These are phyloP conservation scores for Pelagomonas calceolata DNA, from an alignment of 108 stramenopile species.

Conservation along the genomic window DNA sequence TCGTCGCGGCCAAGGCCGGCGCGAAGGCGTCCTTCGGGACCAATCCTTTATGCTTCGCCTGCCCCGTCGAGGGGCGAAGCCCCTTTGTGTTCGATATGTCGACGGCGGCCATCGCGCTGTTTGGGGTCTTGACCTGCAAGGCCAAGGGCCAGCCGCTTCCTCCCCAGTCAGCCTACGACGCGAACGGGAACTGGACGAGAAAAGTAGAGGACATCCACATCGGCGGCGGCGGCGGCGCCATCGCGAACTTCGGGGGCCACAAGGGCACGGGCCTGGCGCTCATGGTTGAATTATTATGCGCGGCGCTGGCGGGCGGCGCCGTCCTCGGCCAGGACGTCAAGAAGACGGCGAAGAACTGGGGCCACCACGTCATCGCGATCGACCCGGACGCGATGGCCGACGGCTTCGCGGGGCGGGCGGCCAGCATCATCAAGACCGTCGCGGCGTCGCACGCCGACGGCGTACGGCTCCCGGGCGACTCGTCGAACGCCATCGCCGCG, in stretches of 20 bases:
- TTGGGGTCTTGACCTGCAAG: conserved; percentile 30
- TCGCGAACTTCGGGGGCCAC: conserved; percentile 37
- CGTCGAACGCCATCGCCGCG: not conserved
- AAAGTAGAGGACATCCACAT: conserved; percentile 10
- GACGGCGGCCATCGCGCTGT: conserved; percentile 33
- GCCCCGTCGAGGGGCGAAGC: conserved; percentile 11
- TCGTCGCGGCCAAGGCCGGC: conserved; percentile 27
- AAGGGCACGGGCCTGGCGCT: conserved; percentile 28
- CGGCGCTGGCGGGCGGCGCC: conserved; percentile 26
- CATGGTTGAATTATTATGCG: conserved; percentile 26
- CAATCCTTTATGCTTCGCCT: conserved; percentile 27
- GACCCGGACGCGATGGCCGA: not conserved
- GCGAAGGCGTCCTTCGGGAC: conserved; percentile 29
- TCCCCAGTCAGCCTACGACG: conserved; percentile 21
- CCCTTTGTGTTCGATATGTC: conserved; percentile 32
- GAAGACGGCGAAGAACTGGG: conserved; percentile 30
- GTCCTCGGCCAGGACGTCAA: conserved; percentile 29
- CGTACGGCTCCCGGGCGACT: not conserved
- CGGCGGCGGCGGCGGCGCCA: conserved; percentile 26
- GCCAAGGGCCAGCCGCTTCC: conserved; percentile 28
- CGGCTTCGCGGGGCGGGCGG: not conserved
- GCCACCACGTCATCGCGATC: conserved; percentile 15
- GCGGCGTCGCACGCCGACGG: not conserved
- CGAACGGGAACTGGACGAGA: conserved; percentile 20
- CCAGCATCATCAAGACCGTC: not conserved